Conservation (phyloP, 2,329 filamentous ascomycete genomes). For the Esteya vermicola region DNA sequence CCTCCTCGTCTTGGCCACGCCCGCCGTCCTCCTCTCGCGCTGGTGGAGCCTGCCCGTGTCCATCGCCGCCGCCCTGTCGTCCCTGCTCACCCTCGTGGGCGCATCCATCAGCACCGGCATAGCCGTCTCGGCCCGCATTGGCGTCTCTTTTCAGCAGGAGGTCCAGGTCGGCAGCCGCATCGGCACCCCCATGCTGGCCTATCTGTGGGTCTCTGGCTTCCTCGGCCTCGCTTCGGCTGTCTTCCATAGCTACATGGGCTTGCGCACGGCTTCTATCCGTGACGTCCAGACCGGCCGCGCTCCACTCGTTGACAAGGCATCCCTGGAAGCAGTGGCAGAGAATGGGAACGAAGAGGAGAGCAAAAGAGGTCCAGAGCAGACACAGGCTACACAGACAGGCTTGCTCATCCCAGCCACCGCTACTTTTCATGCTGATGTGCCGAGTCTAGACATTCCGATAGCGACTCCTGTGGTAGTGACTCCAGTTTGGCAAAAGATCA, state of each 20-base stretch:
- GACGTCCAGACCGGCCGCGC: conserved; percentile 30
- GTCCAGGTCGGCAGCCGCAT: conserved; percentile 63
- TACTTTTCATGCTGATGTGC: no score
- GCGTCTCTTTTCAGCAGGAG: conserved; percentile 54
- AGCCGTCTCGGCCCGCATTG: conserved; percentile 67
- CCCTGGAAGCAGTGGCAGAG: no score
- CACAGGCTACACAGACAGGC: no score
- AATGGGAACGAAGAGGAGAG: neutral
- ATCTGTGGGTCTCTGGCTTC: conserved; percentile 74
- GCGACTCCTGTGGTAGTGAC: no score
- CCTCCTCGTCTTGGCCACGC: conserved; percentile 53
- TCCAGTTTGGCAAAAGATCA: no score
- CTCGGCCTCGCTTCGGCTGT: conserved; percentile 56
- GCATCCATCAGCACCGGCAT: conserved; percentile 69
- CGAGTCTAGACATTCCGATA: no score
- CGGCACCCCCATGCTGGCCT: conserved; percentile 63
- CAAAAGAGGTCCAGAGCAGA: neutral
- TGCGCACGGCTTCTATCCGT: conserved; percentile 48
- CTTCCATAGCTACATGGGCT: conserved; percentile 63
- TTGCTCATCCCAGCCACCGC: no score
- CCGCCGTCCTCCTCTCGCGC: conserved; percentile 38
- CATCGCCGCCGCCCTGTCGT: conserved; percentile 52
- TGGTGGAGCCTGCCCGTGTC: conserved; percentile 52
- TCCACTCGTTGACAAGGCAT: no score
- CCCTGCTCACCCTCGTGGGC: conserved; percentile 51